Percentiles rank a stretch among this genome's conserved stretches.
Evolutionary conservation across 108 stramenopile species (phyloP).

Genomic region (Cylindrotheca closterium): DNA sequence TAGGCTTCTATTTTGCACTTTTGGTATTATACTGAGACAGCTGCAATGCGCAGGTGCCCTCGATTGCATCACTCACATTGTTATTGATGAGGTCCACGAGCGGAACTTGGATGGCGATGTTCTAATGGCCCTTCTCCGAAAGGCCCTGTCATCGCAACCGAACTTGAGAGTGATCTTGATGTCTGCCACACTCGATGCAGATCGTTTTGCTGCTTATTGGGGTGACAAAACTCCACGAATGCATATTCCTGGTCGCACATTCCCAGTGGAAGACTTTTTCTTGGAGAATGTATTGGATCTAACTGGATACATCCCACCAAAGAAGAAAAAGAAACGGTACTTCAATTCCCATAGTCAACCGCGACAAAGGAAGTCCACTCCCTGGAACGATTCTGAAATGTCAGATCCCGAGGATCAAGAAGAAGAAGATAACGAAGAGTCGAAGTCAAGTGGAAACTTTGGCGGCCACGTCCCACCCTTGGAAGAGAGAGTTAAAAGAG

Average conservation of each 20-base stretch:
- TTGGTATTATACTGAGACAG: constrained; percentile 95
- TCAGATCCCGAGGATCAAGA: constrained; percentile 48
- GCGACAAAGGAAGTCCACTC: constrained; percentile 14
- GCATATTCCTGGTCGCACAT: constrained; percentile 93
- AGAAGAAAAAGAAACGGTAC: constrained; percentile 52
- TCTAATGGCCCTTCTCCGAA: constrained; percentile 61
- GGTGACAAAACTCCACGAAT: constrained; percentile 71
- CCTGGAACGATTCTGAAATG: constrained; percentile 45
- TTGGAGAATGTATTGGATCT: constrained; percentile 85
- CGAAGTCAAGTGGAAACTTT: neutral
- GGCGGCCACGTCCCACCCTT: constrained; percentile 27
- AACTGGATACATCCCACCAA: constrained; percentile 80
- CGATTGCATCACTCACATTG: constrained; percentile 83
- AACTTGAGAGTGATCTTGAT: constrained; percentile 77
- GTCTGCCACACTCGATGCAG: constrained; percentile 94
- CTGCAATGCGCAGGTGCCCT: constrained; percentile 82
- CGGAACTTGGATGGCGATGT: constrained; percentile 83
- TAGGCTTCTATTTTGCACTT: constrained; percentile 93
- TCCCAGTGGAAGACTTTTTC: constrained; percentile 87
- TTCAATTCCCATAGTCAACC: neutral
- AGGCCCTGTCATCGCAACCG: constrained; percentile 24
- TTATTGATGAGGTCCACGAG: constrained; percentile 98
- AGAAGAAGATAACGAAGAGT: constrained; percentile 22
- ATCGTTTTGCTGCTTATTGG: constrained; percentile 85
- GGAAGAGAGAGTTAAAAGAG: constrained; percentile 68